Conservation (phyloP, 2,329 filamentous ascomycete genomes). For the Aspergillus pseudotamarii region DNA sequence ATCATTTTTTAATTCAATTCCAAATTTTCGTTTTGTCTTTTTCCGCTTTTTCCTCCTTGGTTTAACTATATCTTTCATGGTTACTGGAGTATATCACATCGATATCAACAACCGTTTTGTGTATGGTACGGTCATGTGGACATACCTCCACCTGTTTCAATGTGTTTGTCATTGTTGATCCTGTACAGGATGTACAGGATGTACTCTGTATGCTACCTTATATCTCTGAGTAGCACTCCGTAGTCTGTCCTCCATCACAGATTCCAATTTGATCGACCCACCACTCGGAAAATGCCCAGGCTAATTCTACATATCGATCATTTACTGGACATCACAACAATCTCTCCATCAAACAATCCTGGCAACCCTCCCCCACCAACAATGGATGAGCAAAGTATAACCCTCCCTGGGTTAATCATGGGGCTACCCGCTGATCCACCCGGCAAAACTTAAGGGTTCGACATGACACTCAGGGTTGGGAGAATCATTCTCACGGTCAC, state of each 20-base stretch:
- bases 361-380: neutral
- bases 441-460: neutral
- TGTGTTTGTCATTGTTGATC: neutral
- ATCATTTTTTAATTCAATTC: neutral
- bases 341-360: neutral
- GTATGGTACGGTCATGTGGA: neutral
- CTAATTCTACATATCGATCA: neutral
- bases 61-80: neutral
- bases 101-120: neutral
- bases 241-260: neutral
- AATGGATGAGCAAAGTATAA: slow-evolving; percentile 5
- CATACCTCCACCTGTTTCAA: neutral
- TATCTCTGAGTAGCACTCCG: too few species aligned
- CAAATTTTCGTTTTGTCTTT: too few species aligned
- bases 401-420: neutral
- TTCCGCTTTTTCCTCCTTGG: neutral
- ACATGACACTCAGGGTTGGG: neutral
- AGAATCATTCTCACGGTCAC: neutral
- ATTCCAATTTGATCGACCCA: neutral
- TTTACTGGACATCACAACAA: neutral
- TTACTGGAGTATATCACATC: neutral
- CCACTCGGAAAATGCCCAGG: neutral
- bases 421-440: neutral
- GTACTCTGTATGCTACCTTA: neutral
- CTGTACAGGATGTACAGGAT: neutral